Evolutionary conservation across 2,329 filamentous ascomycete genomes (phyloP), one percentile per base, ranked within the genome.

Genomic region (Ceratocystis huliohia): DNA sequence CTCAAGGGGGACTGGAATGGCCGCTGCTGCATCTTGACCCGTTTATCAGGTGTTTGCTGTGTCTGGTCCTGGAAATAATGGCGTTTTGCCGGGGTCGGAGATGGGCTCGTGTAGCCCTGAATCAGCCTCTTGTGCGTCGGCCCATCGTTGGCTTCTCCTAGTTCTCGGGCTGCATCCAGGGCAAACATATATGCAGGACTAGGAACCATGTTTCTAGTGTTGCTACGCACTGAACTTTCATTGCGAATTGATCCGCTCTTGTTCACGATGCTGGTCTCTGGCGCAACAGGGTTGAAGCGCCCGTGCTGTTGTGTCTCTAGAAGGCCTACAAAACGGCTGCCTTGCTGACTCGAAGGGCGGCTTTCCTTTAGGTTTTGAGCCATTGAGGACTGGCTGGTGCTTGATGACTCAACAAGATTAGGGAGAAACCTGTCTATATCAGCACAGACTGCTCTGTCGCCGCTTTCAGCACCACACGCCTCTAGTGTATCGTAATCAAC

Each of bases 101-200:
- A 45, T 13, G 50, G 22, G 8, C 37, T 37, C 22, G 57, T 28
- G 33, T 46, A 33, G 25, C 45, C 65, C 65, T 64, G 62, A 5
- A 48, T 28, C 2, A n/a, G 48, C 7, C 41, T 30, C 1, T 63
- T 63, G 41, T 44, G 61, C 22, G 7, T 20, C 15, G 61, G n/a
- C 10, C 8, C 7, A 5, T 63, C 28, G 8, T 13, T 44, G 1
- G 45, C 41, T 6, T 33, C 20, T n/a, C 61, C 56, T 10, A 65
- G 50, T 5, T 53, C 53, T 8, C 64, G 64, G n/a, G 56, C 64
- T 22, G 64, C 66, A 46, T 65, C 61, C 15, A 68, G 44, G 6
- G 63, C 56, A 41, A 63, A 65, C 7, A 68, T 59, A 30, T 68
- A 65, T 13, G 62, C 37, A 10, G 66, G 66, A 25, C 65, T 64